These are phyloP conservation scores for Citrus glauca DNA, from an alignment of 345 rosid species.

Conservation along the genomic window DNA sequence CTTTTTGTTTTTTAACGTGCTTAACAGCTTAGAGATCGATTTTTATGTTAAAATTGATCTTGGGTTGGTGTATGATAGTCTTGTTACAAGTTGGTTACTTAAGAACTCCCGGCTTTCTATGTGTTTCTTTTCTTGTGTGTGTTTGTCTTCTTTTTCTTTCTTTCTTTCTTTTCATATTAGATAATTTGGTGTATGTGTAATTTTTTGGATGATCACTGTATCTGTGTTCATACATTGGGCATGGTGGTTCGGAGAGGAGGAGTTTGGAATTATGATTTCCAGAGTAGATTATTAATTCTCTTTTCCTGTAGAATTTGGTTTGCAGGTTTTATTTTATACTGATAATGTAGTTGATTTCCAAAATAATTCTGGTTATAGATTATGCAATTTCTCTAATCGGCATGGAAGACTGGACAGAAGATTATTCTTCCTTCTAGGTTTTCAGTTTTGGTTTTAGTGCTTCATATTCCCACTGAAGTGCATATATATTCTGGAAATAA, in stretches of 20 bases:
- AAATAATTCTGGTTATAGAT: background rate
- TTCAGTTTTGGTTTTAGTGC: background rate
- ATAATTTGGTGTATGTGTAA: background rate
- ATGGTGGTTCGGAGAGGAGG: background rate
- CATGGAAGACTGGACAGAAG: background rate
- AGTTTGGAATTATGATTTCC: slow-evolving; percentile 6
- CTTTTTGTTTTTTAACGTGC: slow-evolving; percentile 21
- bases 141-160: background rate
- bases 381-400: background rate
- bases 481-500: background rate
- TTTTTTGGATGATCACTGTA: slow-evolving; percentile 14
- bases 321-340: slow-evolving; percentile 1
- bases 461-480: background rate
- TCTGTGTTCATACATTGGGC: background rate
- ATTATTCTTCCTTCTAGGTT: background rate
- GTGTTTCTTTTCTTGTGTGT: background rate
- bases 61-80: slow-evolving; percentile 17
- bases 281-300: background rate
- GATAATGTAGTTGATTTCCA: background rate
- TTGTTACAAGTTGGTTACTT: slow-evolving; percentile 18
- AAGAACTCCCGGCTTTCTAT: background rate
- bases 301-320: slow-evolving; percentile 12
- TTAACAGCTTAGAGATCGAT: slow-evolving; percentile 19
- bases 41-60: slow-evolving; percentile 20
- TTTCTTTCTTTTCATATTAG: background rate